phyloP scores from a whole-genome alignment of 495 filamentous ascomycete species.

The Aspergillus ellipticus region DNA sequence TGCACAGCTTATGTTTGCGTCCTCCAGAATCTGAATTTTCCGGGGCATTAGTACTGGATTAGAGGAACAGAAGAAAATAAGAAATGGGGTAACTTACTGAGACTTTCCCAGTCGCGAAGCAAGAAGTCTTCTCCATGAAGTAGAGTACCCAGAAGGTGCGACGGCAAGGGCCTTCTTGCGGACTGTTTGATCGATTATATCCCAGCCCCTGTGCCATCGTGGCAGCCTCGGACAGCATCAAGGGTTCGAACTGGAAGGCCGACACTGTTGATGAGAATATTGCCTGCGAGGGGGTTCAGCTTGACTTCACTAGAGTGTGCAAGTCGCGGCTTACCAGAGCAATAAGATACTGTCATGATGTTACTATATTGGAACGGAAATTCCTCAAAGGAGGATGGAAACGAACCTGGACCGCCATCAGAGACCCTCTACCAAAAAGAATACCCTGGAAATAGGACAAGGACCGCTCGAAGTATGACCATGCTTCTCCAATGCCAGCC shows the following conservation, averaged over 20 bases:
- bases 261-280: constrained; percentile 17
- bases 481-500: constrained; percentile 12
- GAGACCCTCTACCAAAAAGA: constrained; percentile 8
- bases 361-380: not conserved
- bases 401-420: constrained; percentile 16
- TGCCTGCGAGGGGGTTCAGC: constrained; percentile 2
- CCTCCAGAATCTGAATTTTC: constrained; percentile 8
- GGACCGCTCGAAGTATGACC: constrained; percentile 15
- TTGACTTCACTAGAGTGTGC: not conserved
- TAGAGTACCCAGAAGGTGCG: constrained; percentile 22
- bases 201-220: constrained; percentile 18
- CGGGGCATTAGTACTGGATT: no score
- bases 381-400: not conserved
- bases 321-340: constrained; percentile 17
- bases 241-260: constrained; percentile 16
- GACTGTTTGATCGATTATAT: constrained; percentile 6
- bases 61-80: no score
- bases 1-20: constrained; percentile 16
- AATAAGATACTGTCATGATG: constrained; percentile 8
- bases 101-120: constrained; percentile 15
- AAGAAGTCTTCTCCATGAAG: constrained; percentile 19
- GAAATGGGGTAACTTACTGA: constrained; percentile 6
- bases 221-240: constrained; percentile 16
- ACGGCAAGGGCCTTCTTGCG: not conserved
- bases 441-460: constrained; percentile 12